Conservation (phyloP, 306 rosid genomes). For the Vigna unguiculata region DNA sequence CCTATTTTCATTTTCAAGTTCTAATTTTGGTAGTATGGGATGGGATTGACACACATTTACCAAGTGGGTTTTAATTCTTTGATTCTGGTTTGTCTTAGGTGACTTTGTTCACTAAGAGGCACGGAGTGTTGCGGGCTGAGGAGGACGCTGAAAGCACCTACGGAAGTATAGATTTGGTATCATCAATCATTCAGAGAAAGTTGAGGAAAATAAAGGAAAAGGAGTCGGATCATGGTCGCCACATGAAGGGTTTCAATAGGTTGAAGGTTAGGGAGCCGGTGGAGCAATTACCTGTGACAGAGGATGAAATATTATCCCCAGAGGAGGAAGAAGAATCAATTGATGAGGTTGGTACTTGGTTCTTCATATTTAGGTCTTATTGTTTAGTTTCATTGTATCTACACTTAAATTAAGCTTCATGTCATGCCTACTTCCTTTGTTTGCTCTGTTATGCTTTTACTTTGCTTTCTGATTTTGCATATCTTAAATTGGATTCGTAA, state of each 20-base stretch:
- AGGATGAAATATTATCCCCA: conserved; percentile 45
- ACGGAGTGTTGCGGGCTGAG: conserved; percentile 92
- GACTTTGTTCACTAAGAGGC: conserved; percentile 82
- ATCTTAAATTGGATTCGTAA: conserved; percentile 32
- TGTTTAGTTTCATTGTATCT: conserved; percentile 2
- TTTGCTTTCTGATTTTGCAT: conserved; percentile 17
- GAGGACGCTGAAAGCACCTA: conserved; percentile 79
- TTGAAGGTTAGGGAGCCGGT: conserved; percentile 67
- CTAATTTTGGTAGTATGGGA: conserved; percentile 23
- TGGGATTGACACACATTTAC: not conserved
- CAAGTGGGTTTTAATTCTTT: not conserved
- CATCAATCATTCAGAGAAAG: conserved; percentile 92
- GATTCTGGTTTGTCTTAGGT: conserved; percentile 53
- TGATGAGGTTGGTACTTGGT: conserved; percentile 63
- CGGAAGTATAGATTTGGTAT: conserved; percentile 88
- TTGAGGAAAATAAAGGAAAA: conserved; percentile 94
- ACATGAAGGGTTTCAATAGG: conserved; percentile 91
- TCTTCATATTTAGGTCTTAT: not conserved
- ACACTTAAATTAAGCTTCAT: conserved; percentile 15
- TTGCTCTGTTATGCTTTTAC: not conserved
- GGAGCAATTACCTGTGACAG: conserved; percentile 41
- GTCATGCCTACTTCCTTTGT: not conserved
- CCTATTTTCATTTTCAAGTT: conserved; percentile 21
- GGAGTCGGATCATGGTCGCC: conserved; percentile 88
- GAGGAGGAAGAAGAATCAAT: conserved; percentile 57